These are phyloP conservation scores for Pseudocercospora crystallina DNA, from an alignment of 2,329 filamentous ascomycete genomes.

Conservation along the genomic window DNA sequence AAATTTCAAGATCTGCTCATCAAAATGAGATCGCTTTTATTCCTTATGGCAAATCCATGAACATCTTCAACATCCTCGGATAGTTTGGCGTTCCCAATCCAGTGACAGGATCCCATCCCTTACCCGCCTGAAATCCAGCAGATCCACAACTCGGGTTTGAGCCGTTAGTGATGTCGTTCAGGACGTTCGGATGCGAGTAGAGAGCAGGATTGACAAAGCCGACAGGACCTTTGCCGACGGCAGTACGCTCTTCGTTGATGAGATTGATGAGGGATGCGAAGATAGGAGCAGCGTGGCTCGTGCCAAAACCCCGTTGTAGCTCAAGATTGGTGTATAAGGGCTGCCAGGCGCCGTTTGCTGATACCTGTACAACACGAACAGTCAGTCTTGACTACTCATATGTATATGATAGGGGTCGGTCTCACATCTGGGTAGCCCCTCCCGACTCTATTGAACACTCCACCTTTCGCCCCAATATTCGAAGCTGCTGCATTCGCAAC, in stretches of 20 bases:
- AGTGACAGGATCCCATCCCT: constrained; percentile 29
- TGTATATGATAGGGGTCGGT: no score
- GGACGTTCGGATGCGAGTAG: constrained; percentile 44
- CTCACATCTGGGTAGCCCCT: constrained; percentile 37
- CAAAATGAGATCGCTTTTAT: background rate
- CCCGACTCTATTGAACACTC: constrained; percentile 31
- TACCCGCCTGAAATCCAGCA: constrained; percentile 12
- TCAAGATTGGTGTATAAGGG: no score
- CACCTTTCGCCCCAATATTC: constrained; percentile 19
- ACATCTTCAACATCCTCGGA: constrained; percentile 29
- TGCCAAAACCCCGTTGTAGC: constrained; percentile 25
- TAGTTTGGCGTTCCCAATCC: constrained; percentile 32
- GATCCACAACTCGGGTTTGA: constrained; percentile 33
- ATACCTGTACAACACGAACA: no score
- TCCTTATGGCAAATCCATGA: constrained; percentile 20
- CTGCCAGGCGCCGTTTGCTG: constrained; percentile 35
- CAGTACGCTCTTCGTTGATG: constrained; percentile 42
- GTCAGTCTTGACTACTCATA: no score
- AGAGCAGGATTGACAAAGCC: constrained; percentile 36
- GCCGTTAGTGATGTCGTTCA: constrained; percentile 43
- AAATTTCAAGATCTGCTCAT: no score
- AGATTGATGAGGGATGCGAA: constrained; percentile 51
- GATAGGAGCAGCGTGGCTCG: constrained; percentile 52
- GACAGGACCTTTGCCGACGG: constrained; percentile 39
- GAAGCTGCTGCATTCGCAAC: constrained; percentile 17